Evolutionary conservation across 2,329 filamentous ascomycete species (phyloP).

Genomic region (Polychaeton citri): DNA sequence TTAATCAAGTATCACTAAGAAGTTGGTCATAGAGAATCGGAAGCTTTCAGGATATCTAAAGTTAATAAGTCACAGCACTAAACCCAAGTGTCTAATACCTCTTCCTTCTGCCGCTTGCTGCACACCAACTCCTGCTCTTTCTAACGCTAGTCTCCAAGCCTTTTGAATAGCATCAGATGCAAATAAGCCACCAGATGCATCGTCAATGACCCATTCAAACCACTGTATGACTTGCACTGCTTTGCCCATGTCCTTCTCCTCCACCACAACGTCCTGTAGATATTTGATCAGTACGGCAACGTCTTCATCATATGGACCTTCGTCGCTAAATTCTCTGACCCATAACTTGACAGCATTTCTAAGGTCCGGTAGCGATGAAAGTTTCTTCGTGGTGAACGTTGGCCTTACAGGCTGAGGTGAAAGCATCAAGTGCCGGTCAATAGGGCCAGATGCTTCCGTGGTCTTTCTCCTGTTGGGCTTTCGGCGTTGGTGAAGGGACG

Average conservation of each 20-base stretch:
- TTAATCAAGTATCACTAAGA: no score
- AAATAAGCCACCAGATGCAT: constrained; percentile 3
- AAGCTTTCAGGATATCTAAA: no score
- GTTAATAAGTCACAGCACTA: no score
- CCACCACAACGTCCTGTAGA: constrained; percentile 50
- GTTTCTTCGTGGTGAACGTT: constrained; percentile 47
- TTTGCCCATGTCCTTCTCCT: constrained; percentile 70
- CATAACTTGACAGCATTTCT: constrained; percentile 63
- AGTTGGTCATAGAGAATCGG: no score
- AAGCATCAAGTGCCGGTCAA: constrained; percentile 30
- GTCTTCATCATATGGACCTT: constrained; percentile 70
- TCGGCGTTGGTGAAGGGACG: constrained; percentile 16
- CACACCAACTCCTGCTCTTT: constrained; percentile 28
- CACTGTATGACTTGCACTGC: constrained; percentile 57
- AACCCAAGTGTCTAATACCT: no score
- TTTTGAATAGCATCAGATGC: constrained; percentile 3
- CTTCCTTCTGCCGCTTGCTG: constrained; percentile 29
- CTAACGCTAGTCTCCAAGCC: constrained; percentile 26
- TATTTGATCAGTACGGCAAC: constrained; percentile 63
- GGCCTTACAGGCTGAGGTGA: constrained; percentile 40
- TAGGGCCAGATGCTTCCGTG: constrained; percentile 9
- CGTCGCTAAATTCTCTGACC: constrained; percentile 55
- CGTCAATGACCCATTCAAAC: constrained; percentile 32
- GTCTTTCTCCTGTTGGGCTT: constrained; percentile 6
- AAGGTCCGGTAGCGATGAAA: constrained; percentile 48